phyloP scores from a whole-genome alignment of 1,284 basidiomycete species.

The Earliella scabrosa region DNA sequence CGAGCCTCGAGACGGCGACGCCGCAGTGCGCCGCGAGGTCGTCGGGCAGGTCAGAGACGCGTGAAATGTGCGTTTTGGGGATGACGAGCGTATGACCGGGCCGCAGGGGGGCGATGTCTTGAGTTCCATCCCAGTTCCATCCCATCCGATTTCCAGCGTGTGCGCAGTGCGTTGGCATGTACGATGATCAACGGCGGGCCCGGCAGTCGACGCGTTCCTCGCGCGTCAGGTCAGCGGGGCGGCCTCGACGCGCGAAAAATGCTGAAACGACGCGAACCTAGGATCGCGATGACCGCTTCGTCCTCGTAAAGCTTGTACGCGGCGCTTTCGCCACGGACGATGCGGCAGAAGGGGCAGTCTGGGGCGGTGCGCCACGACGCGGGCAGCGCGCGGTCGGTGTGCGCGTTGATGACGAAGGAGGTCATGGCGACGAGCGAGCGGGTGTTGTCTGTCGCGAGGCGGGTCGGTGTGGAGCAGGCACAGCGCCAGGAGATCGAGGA shows the following conservation, averaged over 20 bases:
- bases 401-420: conserved; percentile 72
- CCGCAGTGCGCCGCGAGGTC: conserved; percentile 64
- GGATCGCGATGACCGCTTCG: conserved; percentile 68
- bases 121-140: too few relatives aligned
- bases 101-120: conserved; percentile 76
- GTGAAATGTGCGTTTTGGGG: conserved; percentile 63
- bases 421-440: conserved; percentile 50
- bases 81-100: conserved; percentile 71
- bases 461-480: too few relatives aligned
- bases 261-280: conserved; percentile 47
- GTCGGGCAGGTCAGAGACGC: conserved; percentile 68
- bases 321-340: conserved; percentile 51
- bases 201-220: background rate
- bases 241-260: conserved; percentile 5
- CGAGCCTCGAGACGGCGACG: conserved; percentile 60
- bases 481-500: too few relatives aligned
- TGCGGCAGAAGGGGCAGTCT: conserved; percentile 67
- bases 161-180: background rate
- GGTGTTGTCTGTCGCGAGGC: too few relatives aligned
- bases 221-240: background rate
- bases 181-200: background rate
- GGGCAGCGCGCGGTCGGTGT: conserved; percentile 49
- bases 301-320: conserved; percentile 64
- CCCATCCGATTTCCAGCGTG: too few relatives aligned
- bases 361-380: conserved; percentile 49